Conservation (phyloP, 768 basidiomycete species). For the Suillus hirtellus region DNA sequence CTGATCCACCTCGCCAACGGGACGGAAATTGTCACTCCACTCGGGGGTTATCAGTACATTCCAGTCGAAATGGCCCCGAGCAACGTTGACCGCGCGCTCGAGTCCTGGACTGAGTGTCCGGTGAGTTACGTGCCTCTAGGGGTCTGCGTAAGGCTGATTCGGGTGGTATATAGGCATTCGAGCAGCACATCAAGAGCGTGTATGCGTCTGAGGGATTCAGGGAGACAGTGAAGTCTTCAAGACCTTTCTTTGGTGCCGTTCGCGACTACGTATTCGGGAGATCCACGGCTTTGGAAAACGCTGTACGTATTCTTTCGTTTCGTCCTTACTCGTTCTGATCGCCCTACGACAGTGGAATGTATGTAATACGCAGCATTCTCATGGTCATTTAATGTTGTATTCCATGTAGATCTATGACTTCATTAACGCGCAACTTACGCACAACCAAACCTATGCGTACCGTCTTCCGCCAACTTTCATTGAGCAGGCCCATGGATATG, state of each 20-base stretch:
- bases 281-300: slow-evolving; percentile 61
- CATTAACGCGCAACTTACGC: slow-evolving; percentile 71
- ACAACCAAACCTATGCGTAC: slow-evolving; percentile 81
- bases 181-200: slow-evolving; percentile 63
- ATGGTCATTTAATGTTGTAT: slow-evolving; percentile 12
- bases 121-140: slow-evolving; percentile 31
- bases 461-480: slow-evolving; percentile 72
- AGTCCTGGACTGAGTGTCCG: slow-evolving; percentile 72
- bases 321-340: background rate
- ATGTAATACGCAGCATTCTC: slow-evolving; percentile 27
- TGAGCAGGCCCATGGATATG: slow-evolving; percentile 71
- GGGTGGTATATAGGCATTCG: slow-evolving; percentile 55
- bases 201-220: slow-evolving; percentile 67
- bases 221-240: slow-evolving; percentile 51
- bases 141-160: slow-evolving; percentile 10
- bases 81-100: slow-evolving; percentile 70
- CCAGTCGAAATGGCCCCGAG: slow-evolving; percentile 58
- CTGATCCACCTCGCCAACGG: slow-evolving; percentile 77
- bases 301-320: slow-evolving; percentile 42
- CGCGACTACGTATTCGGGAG: slow-evolving; percentile 73
- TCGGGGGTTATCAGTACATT: slow-evolving; percentile 85
- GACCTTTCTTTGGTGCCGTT: slow-evolving; percentile 61
- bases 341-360: slow-evolving; percentile 69
- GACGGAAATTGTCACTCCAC: slow-evolving; percentile 67
- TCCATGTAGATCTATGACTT: slow-evolving; percentile 66